Conservation (phyloP, 495 filamentous ascomycete genomes). For the Aspergillus coremiiformis region DNA sequence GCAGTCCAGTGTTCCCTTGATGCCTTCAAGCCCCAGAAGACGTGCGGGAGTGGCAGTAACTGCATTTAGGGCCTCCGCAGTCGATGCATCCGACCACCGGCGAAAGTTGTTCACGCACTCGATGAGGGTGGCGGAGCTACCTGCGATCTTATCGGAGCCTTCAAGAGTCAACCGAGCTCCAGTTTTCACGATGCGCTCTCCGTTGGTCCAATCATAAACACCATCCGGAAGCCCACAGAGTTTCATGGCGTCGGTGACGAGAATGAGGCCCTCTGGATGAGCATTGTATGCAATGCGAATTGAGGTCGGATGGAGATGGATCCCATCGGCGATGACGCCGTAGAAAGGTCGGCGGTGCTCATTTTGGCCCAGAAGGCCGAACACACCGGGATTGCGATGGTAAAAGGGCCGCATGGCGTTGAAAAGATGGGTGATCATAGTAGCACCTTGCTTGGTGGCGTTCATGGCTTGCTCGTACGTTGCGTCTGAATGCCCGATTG, state of each 20-base stretch:
- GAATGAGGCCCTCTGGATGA: constrained; percentile 46
- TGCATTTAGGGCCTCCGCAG: constrained; percentile 58
- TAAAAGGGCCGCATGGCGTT: constrained; percentile 84
- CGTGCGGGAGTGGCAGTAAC: constrained; percentile 67
- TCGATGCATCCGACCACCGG: constrained; percentile 55
- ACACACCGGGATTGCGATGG: constrained; percentile 78
- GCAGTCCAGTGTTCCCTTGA: constrained; percentile 59
- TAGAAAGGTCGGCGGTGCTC: constrained; percentile 47
- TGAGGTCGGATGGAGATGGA: constrained; percentile 55
- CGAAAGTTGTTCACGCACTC: constrained; percentile 79
- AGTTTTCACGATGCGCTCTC: constrained; percentile 60
- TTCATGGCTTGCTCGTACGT: constrained; percentile 64
- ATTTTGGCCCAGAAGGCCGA: constrained; percentile 58
- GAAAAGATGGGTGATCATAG: constrained; percentile 84
- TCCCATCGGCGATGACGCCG: constrained; percentile 55
- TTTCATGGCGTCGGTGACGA: constrained; percentile 57
- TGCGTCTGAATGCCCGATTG: constrained; percentile 76
- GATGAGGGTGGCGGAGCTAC: constrained; percentile 60
- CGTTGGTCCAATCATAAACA: constrained; percentile 71
- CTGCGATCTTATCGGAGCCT: constrained; percentile 66
- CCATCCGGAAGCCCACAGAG: constrained; percentile 67
- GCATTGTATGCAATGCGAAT: constrained; percentile 54
- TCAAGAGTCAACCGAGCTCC: constrained; percentile 60
- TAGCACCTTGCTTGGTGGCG: constrained; percentile 62
- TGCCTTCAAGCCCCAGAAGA: constrained; percentile 58